phyloP scores from a whole-genome alignment of 129 eudicot genomes.

The Heracleum sosnowskyi region DNA sequence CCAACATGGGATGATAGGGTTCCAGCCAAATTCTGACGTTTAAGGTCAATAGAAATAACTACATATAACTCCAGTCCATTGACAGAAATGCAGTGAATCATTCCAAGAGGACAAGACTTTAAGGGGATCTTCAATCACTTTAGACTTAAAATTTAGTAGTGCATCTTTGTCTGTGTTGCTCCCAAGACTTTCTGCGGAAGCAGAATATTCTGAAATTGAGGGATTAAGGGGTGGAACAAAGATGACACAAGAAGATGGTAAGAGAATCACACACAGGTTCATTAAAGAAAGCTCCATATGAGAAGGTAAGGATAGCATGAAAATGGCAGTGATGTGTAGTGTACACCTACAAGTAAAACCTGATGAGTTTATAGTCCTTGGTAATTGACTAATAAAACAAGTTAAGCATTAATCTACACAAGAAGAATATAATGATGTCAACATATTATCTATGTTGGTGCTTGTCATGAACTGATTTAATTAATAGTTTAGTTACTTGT shows the following conservation, averaged over 20 bases:
- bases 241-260: neutral
- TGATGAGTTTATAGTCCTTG: neutral
- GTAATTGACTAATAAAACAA: neutral
- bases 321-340: neutral
- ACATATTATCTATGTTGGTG: neutral
- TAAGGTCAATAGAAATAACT: constrained; percentile 13
- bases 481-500: too few species aligned
- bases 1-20: constrained; percentile 1
- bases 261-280: neutral
- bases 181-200: constrained; percentile 12
- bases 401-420: neutral
- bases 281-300: neutral
- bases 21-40: constrained; percentile 5
- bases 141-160: constrained; percentile 28
- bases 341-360: neutral
- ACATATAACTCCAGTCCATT: constrained; percentile 35
- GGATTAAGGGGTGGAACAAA: neutral
- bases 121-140: constrained; percentile 24
- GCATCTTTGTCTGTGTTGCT: constrained; percentile 27
- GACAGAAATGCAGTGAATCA: constrained; percentile 26
- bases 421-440: too few species aligned
- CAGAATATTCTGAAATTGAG: neutral
- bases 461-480: neutral
- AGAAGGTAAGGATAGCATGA: neutral
- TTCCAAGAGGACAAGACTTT: constrained; percentile 31